phyloP scores from a whole-genome alignment of 768 basidiomycete genomes.

The Hirschioporus abietinus region DNA sequence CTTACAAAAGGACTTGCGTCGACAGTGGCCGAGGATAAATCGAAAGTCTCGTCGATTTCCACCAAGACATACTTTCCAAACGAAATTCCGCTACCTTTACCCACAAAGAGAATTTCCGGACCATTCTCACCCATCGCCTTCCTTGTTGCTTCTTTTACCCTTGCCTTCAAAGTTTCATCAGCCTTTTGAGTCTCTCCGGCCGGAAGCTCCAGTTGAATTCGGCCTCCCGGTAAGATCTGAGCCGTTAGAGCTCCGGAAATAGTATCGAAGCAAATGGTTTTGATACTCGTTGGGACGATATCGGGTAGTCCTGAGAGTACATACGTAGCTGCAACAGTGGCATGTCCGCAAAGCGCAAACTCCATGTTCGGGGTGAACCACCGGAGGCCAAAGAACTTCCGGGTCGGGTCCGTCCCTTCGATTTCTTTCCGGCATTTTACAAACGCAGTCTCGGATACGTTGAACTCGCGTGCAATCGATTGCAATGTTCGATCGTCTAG shows the following conservation, averaged over 20 bases:
- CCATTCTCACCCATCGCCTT: constrained; percentile 9
- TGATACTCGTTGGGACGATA: constrained; percentile 8
- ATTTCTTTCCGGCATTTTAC: constrained; percentile 6
- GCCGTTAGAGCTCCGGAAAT: constrained; percentile 17
- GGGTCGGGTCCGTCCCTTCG: background rate
- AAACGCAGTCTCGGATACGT: constrained; percentile 20
- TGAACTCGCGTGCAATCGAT: constrained; percentile 16
- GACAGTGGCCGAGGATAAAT: constrained; percentile 15
- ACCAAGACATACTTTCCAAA: constrained; percentile 17
- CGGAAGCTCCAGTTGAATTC: constrained; percentile 24
- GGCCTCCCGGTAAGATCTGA: constrained; percentile 3
- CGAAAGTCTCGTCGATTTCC: constrained; percentile 18
- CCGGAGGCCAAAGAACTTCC: constrained; percentile 16
- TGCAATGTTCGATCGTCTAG: constrained; percentile 16
- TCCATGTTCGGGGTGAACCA: constrained; percentile 25
- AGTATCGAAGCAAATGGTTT: constrained; percentile 17
- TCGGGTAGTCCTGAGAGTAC: constrained; percentile 17
- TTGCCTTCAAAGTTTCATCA: constrained; percentile 6
- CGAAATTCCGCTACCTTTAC: constrained; percentile 7
- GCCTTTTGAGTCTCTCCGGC: constrained; percentile 9
- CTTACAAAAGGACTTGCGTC: constrained; percentile 18
- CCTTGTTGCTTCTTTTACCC: constrained; percentile 6
- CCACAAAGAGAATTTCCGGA: constrained; percentile 15
- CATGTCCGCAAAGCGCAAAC: constrained; percentile 28
- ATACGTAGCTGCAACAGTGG: constrained; percentile 25